phyloP scores from a whole-genome alignment of 805 yeast species.

The Nakazawaea wickerhamii region DNA sequence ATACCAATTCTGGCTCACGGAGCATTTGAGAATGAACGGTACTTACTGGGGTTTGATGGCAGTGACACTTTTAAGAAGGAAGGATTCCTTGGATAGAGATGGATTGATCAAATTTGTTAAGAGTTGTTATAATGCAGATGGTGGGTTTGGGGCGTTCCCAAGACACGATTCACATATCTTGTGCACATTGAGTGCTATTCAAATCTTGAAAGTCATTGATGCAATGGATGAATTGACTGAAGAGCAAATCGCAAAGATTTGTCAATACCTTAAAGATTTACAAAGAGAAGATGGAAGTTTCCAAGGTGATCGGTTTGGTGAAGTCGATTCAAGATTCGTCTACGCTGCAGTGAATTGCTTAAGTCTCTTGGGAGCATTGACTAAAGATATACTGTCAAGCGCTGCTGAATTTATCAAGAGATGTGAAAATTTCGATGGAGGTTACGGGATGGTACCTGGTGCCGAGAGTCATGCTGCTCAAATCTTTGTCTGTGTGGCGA shows the following conservation, averaged over 20 bases:
- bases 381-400: slow-evolving; percentile 44
- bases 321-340: slow-evolving; percentile 86
- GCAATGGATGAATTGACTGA: slow-evolving; percentile 40
- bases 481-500: slow-evolving; percentile 78
- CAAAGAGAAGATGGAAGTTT: slow-evolving; percentile 68
- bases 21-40: slow-evolving; percentile 87
- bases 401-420: slow-evolving; percentile 59
- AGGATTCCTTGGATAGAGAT: slow-evolving; percentile 50
- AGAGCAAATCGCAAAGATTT: slow-evolving; percentile 20
- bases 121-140: slow-evolving; percentile 55
- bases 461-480: slow-evolving; percentile 96
- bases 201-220: slow-evolving; percentile 65
- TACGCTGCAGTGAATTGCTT: slow-evolving; percentile 76
- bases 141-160: slow-evolving; percentile 90
- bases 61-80: slow-evolving; percentile 50
- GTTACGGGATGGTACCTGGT: slow-evolving; percentile 90
- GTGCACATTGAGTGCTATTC: slow-evolving; percentile 83
- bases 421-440: slow-evolving; percentile 93
- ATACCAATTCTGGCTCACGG: slow-evolving; percentile 81
- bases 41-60: slow-evolving; percentile 94
- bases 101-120: slow-evolving; percentile 67
- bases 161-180: slow-evolving; percentile 84
- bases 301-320: slow-evolving; percentile 89
- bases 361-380: slow-evolving; percentile 60
- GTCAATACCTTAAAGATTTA: slow-evolving; percentile 33